These are phyloP conservation scores for Aspergillus cristatus DNA, from an alignment of 495 filamentous ascomycete genomes.

Conservation along the genomic window DNA sequence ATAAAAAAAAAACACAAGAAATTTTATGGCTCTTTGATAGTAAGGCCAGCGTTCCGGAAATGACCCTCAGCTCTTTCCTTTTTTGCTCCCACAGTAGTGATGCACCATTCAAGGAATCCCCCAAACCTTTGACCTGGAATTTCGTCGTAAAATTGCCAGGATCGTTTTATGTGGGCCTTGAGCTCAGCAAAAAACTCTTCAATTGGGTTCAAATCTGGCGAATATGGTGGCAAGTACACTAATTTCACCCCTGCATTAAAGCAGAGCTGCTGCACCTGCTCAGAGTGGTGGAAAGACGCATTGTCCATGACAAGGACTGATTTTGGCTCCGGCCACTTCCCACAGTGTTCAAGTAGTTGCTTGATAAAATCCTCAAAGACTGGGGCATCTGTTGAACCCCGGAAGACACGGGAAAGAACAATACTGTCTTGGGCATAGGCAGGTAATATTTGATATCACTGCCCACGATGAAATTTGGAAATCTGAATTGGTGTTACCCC, in stretches of 20 bases:
- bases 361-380: constrained; percentile 31
- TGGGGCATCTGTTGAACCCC: constrained; percentile 22
- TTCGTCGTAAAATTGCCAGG: background rate
- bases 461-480: constrained; percentile 16
- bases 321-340: constrained; percentile 24
- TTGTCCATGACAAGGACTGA: too few relatives aligned
- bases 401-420: constrained; percentile 20
- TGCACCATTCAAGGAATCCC: background rate
- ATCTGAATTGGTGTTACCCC: constrained; percentile 21
- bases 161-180: background rate
- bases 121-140: background rate
- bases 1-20: too few relatives aligned
- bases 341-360: constrained; percentile 19
- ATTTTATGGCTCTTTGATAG: too few relatives aligned
- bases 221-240: constrained; percentile 20
- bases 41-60: background rate
- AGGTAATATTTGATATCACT: constrained; percentile 27
- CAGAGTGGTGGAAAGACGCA: constrained; percentile 23
- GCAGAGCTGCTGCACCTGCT: constrained; percentile 23
- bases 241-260: constrained; percentile 20
- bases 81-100: background rate
- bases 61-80: background rate
- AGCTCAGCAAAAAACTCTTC: background rate
- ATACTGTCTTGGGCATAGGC: constrained; percentile 29
- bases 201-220: background rate